These are phyloP conservation scores for Tulasnella sp. DNA, from an alignment of 768 basidiomycete species.

Conservation along the genomic window DNA sequence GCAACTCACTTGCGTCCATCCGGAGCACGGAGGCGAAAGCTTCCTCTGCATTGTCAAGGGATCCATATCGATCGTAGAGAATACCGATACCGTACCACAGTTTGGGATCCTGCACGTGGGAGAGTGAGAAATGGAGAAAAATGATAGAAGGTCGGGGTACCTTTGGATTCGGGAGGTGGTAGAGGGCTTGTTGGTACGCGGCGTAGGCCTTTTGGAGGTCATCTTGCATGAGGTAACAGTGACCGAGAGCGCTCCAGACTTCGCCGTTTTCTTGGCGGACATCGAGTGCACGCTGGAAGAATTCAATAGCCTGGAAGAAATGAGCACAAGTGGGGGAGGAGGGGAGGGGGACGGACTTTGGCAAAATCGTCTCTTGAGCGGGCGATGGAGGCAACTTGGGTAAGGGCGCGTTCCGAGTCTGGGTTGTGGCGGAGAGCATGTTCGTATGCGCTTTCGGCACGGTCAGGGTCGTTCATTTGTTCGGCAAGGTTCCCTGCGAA, in stretches of 20 bases:
- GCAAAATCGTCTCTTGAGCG: constrained; percentile 96
- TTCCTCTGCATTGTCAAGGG: constrained; percentile 96
- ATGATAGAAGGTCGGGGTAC: constrained; percentile 28
- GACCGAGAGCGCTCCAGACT: constrained; percentile 94
- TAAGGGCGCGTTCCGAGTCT: constrained; percentile 76
- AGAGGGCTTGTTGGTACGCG: constrained; percentile 96
- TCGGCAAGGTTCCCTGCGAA: constrained; percentile 83
- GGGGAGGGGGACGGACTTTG: constrained; percentile 42
- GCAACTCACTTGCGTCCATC: constrained; percentile 81
- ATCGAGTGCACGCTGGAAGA: constrained; percentile 82
- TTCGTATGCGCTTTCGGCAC: constrained; percentile 88
- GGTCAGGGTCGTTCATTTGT: constrained; percentile 87
- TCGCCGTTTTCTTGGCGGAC: constrained; percentile 95
- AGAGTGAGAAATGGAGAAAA: constrained; percentile 4
- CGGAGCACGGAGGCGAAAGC: constrained; percentile 91
- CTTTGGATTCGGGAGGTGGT: constrained; percentile 90
- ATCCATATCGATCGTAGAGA: constrained; percentile 96
- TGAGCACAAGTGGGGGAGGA: constrained; percentile 1
- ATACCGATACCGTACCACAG: constrained; percentile 99
- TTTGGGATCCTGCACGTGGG: constrained; percentile 76
- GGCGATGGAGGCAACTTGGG: constrained; percentile 90
- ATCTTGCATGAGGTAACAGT: constrained; percentile 98
- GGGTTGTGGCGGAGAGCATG: constrained; percentile 92
- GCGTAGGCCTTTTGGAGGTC: constrained; percentile 97
- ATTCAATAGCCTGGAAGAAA: constrained; percentile 70